A percentile compares a stretch with the other conserved stretches of the same genome.
phyloP scores from a whole-genome alignment of 2,329 filamentous ascomycete species.

The Sclerotiophoma versabilis region DNA sequence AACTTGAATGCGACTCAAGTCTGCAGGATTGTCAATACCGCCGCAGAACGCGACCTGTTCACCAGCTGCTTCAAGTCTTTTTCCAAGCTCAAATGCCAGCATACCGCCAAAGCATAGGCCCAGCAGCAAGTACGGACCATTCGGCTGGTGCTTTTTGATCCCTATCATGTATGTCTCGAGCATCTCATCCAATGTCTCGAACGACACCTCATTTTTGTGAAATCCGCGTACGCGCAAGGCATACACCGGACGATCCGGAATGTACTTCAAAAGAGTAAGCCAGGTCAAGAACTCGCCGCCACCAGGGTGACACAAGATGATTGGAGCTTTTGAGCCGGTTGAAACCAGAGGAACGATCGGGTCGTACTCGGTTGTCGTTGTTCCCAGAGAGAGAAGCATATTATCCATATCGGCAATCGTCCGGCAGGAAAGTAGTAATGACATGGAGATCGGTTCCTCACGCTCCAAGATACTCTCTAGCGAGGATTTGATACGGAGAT shows the following conservation, averaged over 20 bases:
- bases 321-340: constrained; percentile 9
- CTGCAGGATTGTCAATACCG: constrained; percentile 16
- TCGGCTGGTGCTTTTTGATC: constrained; percentile 54
- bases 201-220: constrained; percentile 43
- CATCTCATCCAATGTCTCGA: constrained; percentile 51
- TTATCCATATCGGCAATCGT: constrained; percentile 7
- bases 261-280: constrained; percentile 46
- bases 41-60: constrained; percentile 11
- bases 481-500: constrained; percentile 16
- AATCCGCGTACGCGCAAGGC: constrained; percentile 57
- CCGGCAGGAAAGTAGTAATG: constrained; percentile 4
- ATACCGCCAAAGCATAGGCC: constrained; percentile 62
- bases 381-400: constrained; percentile 7
- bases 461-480: constrained; percentile 7
- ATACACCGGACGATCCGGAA: constrained; percentile 56
- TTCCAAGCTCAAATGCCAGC: constrained; percentile 56
- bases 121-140: constrained; percentile 60
- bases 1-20: constrained; percentile 9
- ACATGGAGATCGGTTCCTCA: constrained; percentile 10
- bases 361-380: constrained; percentile 11
- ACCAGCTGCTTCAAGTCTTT: constrained; percentile 7
- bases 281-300: constrained; percentile 51
- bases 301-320: constrained; percentile 41
- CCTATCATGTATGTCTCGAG: constrained; percentile 52
- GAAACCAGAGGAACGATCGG: constrained; percentile 13